A percentile compares a stretch with the other conserved stretches of the same genome.
These are phyloP conservation scores for Trichoderma arundinaceum DNA, from an alignment of 2,329 filamentous ascomycete genomes.

Conservation along the genomic window DNA sequence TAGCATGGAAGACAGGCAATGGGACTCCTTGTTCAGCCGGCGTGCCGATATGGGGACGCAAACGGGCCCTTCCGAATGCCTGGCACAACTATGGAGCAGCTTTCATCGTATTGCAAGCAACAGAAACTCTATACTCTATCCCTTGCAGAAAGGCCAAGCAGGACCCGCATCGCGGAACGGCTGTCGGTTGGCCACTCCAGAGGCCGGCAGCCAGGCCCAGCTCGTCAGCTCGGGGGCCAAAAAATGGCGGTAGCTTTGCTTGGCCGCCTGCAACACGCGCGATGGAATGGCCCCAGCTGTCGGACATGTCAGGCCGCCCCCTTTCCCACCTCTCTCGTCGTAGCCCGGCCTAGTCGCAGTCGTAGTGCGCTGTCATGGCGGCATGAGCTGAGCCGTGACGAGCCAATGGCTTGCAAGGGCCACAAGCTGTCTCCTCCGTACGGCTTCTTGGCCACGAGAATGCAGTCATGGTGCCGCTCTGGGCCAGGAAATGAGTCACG, in stretches of 20 bases:
- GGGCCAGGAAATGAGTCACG: constrained; percentile 22
- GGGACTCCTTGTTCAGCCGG: neutral
- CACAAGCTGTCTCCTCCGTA: neutral
- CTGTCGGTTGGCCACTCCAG: constrained; percentile 24
- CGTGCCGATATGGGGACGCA: neutral
- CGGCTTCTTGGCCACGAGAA: neutral
- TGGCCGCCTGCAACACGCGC: constrained; percentile 2
- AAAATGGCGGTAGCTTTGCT: neutral
- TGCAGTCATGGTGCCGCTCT: constrained; percentile 13
- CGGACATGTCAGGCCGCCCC: neutral
- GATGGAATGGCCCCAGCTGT: constrained; percentile 14
- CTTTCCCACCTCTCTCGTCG: constrained; percentile 22
- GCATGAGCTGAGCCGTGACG: constrained; percentile 24
- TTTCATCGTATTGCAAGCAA: constrained; percentile 16
- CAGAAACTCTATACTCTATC: constrained; percentile 9
- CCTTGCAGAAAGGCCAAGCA: neutral
- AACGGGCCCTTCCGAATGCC: constrained; percentile 12
- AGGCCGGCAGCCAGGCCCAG: constrained; percentile 11
- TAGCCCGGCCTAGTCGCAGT: neutral
- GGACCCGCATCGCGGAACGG: constrained; percentile 9
- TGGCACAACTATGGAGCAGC: neutral
- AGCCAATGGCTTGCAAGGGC: constrained; percentile 17
- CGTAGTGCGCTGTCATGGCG: constrained; percentile 18
- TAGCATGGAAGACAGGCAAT: neutral
- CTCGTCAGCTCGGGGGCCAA: constrained; percentile 27